Percentiles rank a stretch among this genome's conserved stretches.
Evolutionary conservation across 352 stramenopile genomes (phyloP).

Genomic region (Aphanomyces euteiches): DNA sequence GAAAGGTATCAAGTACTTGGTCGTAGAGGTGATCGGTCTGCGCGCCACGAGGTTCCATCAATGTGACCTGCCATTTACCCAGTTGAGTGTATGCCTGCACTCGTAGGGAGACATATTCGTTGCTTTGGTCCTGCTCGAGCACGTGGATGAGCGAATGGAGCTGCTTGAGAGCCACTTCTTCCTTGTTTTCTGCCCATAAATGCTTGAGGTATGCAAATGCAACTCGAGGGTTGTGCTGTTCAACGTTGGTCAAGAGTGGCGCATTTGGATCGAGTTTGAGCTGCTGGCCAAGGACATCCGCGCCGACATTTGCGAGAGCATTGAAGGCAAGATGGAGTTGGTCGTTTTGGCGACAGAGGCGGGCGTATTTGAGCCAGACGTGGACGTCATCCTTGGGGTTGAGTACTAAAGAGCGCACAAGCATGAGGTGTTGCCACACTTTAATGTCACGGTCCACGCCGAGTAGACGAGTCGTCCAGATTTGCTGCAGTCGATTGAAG

Average conservation of each 20-base stretch:
- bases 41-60: conserved; percentile 57
- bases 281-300: conserved; percentile 72
- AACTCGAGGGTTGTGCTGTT: conserved; percentile 73
- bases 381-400: conserved; percentile 87
- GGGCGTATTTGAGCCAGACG: conserved; percentile 93
- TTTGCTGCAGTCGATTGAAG: conserved; percentile 71
- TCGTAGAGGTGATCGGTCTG: conserved; percentile 70
- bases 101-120: conserved; percentile 69
- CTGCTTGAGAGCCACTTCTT: conserved; percentile 77
- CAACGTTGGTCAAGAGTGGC: conserved; percentile 52
- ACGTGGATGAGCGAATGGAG: conserved; percentile 82
- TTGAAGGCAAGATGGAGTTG: conserved; percentile 83
- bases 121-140: conserved; percentile 65
- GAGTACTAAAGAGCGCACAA: conserved; percentile 91
- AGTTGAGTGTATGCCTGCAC: conserved; percentile 85
- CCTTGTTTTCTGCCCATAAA: conserved; percentile 75
- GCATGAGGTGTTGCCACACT: conserved; percentile 94
- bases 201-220: conserved; percentile 79
- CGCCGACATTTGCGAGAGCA: conserved; percentile 75
- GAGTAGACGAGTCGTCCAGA: conserved; percentile 87
- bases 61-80: conserved; percentile 79
- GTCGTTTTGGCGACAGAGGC: conserved; percentile 87
- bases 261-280: conserved; percentile 63
- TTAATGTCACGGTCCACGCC: conserved; percentile 92
- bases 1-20: conserved; percentile 33